Conservation (phyloP, 2,329 filamentous ascomycete genomes). For the Penicillium psychrosexuale region DNA sequence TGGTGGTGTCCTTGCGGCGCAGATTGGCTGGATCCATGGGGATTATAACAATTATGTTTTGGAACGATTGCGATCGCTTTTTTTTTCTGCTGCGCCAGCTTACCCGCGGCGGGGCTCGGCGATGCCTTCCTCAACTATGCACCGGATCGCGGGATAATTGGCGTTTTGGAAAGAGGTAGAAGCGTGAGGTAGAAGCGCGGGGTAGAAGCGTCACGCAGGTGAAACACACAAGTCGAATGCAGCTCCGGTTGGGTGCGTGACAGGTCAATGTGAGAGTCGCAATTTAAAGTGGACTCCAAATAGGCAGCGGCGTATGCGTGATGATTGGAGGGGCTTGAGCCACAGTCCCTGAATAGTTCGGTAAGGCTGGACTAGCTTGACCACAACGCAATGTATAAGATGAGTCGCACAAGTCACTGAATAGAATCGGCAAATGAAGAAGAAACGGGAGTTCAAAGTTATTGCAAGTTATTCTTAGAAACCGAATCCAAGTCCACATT, state of each 20-base stretch:
- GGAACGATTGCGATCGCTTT: constrained; percentile 10
- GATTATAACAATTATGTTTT: constrained; percentile 11
- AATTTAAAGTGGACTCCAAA: constrained; percentile 1
- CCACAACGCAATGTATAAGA: not conserved
- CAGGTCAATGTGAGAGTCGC: constrained; percentile 5
- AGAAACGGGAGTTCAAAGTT: not conserved
- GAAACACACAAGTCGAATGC: constrained; percentile 14
- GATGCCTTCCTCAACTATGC: constrained; percentile 19
- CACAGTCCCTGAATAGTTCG: constrained; percentile 6
- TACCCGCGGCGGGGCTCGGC: constrained; percentile 27
- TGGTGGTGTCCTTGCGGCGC: constrained; percentile 89
- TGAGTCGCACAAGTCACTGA: not conserved
- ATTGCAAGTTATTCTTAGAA: constrained; percentile 19
- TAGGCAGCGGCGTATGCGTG: constrained; percentile 22
- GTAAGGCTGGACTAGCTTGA: constrained; percentile 1
- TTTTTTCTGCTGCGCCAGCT: constrained; percentile 19
- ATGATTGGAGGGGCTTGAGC: constrained; percentile 16
- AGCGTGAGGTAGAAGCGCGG: constrained; percentile 10
- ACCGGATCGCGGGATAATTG: constrained; percentile 16
- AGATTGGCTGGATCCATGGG: constrained; percentile 49
- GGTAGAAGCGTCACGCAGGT: constrained; percentile 15
- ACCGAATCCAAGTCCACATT: constrained; percentile 16
- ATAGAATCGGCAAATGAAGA: not conserved
- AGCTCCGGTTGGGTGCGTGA: constrained; percentile 9
- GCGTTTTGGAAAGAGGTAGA: constrained; percentile 12